A percentile compares a stretch with the other conserved stretches of the same genome.
Conservation (phyloP, 805 yeast genomes). For the Candida peoriensis region DNA sequence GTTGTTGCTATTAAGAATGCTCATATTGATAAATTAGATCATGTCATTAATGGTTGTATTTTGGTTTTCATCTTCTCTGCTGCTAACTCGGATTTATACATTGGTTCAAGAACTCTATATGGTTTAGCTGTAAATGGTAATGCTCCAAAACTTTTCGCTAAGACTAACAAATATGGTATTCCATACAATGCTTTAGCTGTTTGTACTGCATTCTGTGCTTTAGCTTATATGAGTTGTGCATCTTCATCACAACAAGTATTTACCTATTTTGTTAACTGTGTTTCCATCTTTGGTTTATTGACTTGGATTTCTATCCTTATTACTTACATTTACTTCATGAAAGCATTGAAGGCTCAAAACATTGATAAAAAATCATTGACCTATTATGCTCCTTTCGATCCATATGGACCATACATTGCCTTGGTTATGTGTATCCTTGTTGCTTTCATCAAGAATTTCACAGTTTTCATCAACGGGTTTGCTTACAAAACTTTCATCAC, state of each 20-base stretch:
- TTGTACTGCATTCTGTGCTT: conserved; percentile 46
- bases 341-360: conserved; percentile 66
- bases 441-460: conserved; percentile 63
- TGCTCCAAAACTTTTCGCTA: conserved; percentile 66
- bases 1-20: conserved; percentile 65
- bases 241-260: conserved; percentile 55
- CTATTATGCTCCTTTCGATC: conserved; percentile 67
- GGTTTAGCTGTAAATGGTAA: conserved; percentile 68
- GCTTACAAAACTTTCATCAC: conserved; percentile 66
- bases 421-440: conserved; percentile 48
- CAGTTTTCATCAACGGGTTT: conserved; percentile 65
- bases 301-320: conserved; percentile 71
- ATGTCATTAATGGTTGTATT: conserved; percentile 74
- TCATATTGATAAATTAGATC: conserved; percentile 63
- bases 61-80: conserved; percentile 77
- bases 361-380: conserved; percentile 47
- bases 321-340: conserved; percentile 61
- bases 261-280: conserved; percentile 69
- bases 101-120: conserved; percentile 71
- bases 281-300: conserved; percentile 68
- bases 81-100: conserved; percentile 73
- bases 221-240: conserved; percentile 68
- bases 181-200: conserved; percentile 55
- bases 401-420: conserved; percentile 61
- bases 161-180: conserved; percentile 64